These are phyloP conservation scores for Chalciporus chontae DNA, from an alignment of 768 basidiomycete genomes.

Conservation along the genomic window DNA sequence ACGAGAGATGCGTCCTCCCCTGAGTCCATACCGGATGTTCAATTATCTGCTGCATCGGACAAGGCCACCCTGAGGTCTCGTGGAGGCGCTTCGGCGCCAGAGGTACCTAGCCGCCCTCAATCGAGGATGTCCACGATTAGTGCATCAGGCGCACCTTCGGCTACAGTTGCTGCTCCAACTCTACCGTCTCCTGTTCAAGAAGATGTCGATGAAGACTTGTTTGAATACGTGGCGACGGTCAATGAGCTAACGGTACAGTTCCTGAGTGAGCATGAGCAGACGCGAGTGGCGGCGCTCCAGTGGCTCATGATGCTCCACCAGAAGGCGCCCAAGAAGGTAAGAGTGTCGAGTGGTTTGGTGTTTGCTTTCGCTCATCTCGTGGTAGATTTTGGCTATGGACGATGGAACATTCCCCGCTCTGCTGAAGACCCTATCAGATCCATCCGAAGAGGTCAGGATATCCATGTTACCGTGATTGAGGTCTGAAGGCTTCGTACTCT, in stretches of 20 bases:
- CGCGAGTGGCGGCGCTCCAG: slow-evolving; percentile 90
- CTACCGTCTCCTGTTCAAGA: slow-evolving; percentile 29
- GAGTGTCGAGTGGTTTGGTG: not conserved
- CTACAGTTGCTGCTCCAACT: slow-evolving; percentile 27
- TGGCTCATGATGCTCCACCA: slow-evolving; percentile 99
- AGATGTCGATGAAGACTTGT: slow-evolving; percentile 68
- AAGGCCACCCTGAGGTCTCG: slow-evolving; percentile 32
- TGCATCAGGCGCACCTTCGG: slow-evolving; percentile 33
- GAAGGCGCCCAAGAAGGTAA: slow-evolving; percentile 92
- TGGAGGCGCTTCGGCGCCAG: slow-evolving; percentile 23
- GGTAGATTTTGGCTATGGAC: slow-evolving; percentile 89
- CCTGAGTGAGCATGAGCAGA: slow-evolving; percentile 94
- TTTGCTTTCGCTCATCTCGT: not conserved
- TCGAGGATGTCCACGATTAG: slow-evolving; percentile 56
- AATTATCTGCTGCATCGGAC: slow-evolving; percentile 32
- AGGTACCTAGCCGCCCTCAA: slow-evolving; percentile 53
- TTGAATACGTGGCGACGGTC: slow-evolving; percentile 92
- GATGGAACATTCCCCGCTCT: slow-evolving; percentile 96
- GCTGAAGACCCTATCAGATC: slow-evolving; percentile 93
- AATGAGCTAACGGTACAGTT: slow-evolving; percentile 92
- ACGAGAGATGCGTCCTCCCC: slow-evolving; percentile 48
- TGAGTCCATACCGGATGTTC: slow-evolving; percentile 39
- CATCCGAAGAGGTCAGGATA: slow-evolving; percentile 79
- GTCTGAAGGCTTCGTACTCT: slow-evolving; percentile 4
- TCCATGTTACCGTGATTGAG: not conserved